phyloP scores from a whole-genome alignment of 768 basidiomycete genomes.

The Ramaria sp. region DNA sequence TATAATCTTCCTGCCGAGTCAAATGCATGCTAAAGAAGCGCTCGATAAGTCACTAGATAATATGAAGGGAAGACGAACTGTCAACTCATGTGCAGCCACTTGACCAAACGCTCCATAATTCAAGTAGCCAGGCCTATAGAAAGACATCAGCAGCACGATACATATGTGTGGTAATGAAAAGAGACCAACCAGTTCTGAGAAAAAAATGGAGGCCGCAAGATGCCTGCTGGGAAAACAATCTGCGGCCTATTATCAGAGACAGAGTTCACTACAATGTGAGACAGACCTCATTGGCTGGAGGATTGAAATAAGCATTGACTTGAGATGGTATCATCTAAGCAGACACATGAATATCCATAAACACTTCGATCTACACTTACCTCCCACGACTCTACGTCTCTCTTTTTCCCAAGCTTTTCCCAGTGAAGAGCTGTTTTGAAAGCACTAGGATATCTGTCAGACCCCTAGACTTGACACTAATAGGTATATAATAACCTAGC shows the following conservation, averaged over 20 bases:
- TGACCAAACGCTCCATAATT: constrained; percentile 89
- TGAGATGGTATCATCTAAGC: constrained; percentile 66
- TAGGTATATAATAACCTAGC: constrained; percentile 32
- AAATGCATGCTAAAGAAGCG: constrained; percentile 59
- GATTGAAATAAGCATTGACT: constrained; percentile 84
- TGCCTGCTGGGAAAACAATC: constrained; percentile 96
- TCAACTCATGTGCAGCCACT: constrained; percentile 87
- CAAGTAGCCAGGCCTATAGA: constrained; percentile 71
- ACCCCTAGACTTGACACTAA: not conserved
- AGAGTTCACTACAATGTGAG: not conserved
- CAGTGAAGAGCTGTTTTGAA: constrained; percentile 51
- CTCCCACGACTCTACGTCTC: constrained; percentile 71
- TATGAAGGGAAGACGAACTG: constrained; percentile 33
- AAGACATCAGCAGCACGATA: not conserved
- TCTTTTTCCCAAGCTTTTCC: constrained; percentile 57
- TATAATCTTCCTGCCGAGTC: constrained; percentile 86
- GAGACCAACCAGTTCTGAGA: constrained; percentile 52
- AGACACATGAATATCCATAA: not conserved
- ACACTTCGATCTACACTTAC: not conserved
- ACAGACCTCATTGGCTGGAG: constrained; percentile 74
- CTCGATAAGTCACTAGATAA: not conserved
- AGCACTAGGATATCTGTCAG: not conserved
- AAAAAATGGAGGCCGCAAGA: constrained; percentile 90
- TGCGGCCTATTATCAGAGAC: constrained; percentile 18
- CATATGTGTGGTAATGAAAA: not conserved